Base-by-base conservation (phyloP, 2,329 filamentous ascomycete genomes). In the Xylariomycetidae sp. region DNA sequence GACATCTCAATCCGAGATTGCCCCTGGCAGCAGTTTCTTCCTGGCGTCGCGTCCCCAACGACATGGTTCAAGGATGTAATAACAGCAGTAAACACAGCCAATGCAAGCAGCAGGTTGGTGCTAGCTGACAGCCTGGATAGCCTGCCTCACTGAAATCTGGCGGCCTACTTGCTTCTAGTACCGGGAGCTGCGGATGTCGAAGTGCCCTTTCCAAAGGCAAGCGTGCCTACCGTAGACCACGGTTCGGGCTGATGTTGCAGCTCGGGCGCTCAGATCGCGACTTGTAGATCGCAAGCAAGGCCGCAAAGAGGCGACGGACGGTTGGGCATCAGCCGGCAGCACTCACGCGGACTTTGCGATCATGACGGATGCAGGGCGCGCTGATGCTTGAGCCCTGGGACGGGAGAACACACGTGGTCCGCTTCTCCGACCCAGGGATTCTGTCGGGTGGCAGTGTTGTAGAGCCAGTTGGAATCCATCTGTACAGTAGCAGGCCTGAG, bases 51-150 rank as follows among this genome's bases (percentile, higher is more conserved):
- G 40, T 46, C 43, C 41, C 38, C 52, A 48, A 58, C 50, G 52
- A 58, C 60, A 61, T 59, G 61, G 61, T 61, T 61, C 60, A 56
- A 52, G 59, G 60, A 51, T 62, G 51, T 45, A 56, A 47, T 42
- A 16, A 29, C 18, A 18, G 16, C 26, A 12, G 18, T 31, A 19
- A 13, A 32, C 31, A 32, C 19, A 31, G 30, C 15, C 23, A 27
- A 25, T 32, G 25, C 25, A 34, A n/a, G n/a, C n/a, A n/a, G n/a
- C n/a, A n/a, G n/a, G 39, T 32, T 40, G 31, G 29, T 28, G 22
- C 33, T 28, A 25, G n/a, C 36, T 37, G 26, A 37, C 32, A 26
- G 28, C 15, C 32, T 29, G 13, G 24, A n/a, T n/a, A n/a, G n/a
- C n/a, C n/a, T n/a, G n/a, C n/a, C n/a, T n/a, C n/a, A n/a, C n/a